phyloP scores from a whole-genome alignment of 768 basidiomycete genomes.

The Phaeotremella skinneri region DNA sequence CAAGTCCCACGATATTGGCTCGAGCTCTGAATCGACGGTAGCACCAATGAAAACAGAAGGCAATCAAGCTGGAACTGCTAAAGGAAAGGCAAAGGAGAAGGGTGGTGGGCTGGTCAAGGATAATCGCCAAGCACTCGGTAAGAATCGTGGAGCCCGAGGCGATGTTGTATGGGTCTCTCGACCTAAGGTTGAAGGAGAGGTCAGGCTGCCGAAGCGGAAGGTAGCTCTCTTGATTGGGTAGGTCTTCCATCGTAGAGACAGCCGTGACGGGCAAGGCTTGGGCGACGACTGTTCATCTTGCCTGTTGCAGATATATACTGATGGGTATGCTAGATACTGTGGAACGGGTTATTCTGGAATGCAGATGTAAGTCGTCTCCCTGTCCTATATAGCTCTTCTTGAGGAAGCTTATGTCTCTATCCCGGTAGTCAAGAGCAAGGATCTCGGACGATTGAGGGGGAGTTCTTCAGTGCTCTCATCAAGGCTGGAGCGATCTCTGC shows the following conservation, averaged over 20 bases:
- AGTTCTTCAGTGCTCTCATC: conserved; percentile 80
- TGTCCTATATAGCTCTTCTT: not conserved
- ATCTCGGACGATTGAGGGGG: conserved; percentile 79
- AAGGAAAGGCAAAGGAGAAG: too few relatives aligned
- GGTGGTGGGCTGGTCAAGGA: too few relatives aligned
- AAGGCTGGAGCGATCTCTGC: conserved; percentile 88
- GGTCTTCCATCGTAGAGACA: conserved; percentile 40
- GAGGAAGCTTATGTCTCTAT: not conserved
- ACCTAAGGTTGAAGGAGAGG: conserved; percentile 5
- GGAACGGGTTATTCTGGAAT: conserved; percentile 87
- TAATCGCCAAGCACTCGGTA: too few relatives aligned
- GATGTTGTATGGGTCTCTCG: not conserved
- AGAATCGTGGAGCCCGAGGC: not conserved
- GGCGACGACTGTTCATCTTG: too few relatives aligned
- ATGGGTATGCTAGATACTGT: conserved; percentile 45
- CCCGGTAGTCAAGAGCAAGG: conserved; percentile 70
- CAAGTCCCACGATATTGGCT: too few relatives aligned
- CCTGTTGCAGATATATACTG: not conserved
- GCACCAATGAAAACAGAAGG: too few relatives aligned
- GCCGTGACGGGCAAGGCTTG: not conserved
- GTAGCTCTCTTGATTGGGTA: conserved; percentile 84
- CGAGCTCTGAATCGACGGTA: too few relatives aligned
- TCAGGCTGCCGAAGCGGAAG: conserved; percentile 68
- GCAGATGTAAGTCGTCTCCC: conserved; percentile 72
- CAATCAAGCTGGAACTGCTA: too few relatives aligned